phyloP scores from a whole-genome alignment of 2,329 filamentous ascomycete genomes.

The Aureobasidium sp. region DNA sequence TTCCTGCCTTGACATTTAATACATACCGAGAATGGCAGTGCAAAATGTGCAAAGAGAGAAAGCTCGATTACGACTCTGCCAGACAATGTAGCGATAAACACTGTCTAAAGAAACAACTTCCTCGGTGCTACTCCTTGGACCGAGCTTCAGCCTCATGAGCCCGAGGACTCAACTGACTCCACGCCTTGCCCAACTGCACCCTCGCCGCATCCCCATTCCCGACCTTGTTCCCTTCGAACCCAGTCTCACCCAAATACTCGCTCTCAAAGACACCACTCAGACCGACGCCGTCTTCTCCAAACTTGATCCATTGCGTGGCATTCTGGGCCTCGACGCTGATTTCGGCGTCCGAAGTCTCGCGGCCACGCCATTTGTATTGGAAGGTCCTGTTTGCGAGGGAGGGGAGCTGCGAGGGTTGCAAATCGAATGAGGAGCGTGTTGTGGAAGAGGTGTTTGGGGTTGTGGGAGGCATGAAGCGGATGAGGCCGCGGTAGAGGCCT shows the following conservation, averaged over 20 bases:
- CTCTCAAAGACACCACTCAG: slow-evolving; percentile 7
- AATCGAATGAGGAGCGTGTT: not conserved
- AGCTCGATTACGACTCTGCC: too few species aligned
- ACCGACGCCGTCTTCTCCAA: not conserved
- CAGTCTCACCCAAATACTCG: slow-evolving; percentile 8
- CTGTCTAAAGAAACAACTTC: too few species aligned
- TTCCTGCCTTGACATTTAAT: too few species aligned
- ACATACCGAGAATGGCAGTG: too few species aligned
- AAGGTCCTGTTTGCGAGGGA: slow-evolving; percentile 4
- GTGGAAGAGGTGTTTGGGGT: not conserved
- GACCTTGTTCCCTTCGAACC: not conserved
- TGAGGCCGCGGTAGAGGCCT: slow-evolving; percentile 3
- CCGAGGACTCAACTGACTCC: slow-evolving; percentile 1
- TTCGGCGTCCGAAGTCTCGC: not conserved
- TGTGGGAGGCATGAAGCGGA: slow-evolving; percentile 10
- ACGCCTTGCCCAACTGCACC: not conserved
- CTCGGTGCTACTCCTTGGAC: not conserved
- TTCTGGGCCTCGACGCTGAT: not conserved
- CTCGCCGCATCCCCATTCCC: not conserved
- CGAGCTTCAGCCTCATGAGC: not conserved
- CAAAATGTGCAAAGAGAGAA: not conserved
- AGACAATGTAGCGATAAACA: too few species aligned
- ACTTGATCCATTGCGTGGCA: not conserved
- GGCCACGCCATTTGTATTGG: slow-evolving; percentile 12
- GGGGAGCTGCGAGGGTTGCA: not conserved